Evolutionary conservation across 2,329 filamentous ascomycete genomes (phyloP).

Genomic region (Aureobasidium leucospermi): DNA sequence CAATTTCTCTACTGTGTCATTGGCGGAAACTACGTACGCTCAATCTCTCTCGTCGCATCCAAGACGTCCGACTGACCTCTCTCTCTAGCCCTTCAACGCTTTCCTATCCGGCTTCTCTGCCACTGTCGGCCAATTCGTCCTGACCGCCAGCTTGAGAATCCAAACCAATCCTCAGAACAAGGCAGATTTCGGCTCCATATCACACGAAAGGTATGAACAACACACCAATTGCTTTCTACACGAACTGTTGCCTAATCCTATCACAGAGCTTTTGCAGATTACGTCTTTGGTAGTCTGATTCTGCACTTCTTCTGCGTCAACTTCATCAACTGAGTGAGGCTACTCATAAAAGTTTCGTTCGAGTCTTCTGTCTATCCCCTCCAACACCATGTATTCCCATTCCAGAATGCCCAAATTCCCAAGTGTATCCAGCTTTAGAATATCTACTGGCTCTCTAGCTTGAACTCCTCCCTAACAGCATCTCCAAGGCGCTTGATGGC

Average conservation of each 20-base stretch:
- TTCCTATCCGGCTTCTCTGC: slow-evolving; percentile 93
- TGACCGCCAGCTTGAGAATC: slow-evolving; percentile 83
- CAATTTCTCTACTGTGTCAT: slow-evolving; percentile 92
- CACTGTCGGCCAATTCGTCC: slow-evolving; percentile 93
- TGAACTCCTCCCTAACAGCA: slow-evolving; percentile 59
- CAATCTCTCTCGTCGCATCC: neutral
- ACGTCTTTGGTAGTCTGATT: slow-evolving; percentile 86
- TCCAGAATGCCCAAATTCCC: neutral
- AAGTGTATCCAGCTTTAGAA: slow-evolving; percentile 3
- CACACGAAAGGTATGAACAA: slow-evolving; percentile 62
- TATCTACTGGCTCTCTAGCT: slow-evolving; percentile 16
- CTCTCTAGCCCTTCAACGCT: slow-evolving; percentile 87
- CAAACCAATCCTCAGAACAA: slow-evolving; percentile 83
- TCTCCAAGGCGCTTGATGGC: slow-evolving; percentile 59
- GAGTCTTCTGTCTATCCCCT: slow-evolving; percentile 5
- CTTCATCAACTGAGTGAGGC: slow-evolving; percentile 84
- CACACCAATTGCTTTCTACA: neutral
- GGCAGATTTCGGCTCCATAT: slow-evolving; percentile 66
- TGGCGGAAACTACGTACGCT: slow-evolving; percentile 85
- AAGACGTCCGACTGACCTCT: slow-evolving; percentile 1
- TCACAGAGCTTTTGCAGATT: slow-evolving; percentile 86
- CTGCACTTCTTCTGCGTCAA: slow-evolving; percentile 99
- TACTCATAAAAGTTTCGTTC: neutral
- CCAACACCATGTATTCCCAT: neutral
- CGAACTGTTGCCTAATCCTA: neutral